phyloP scores from a whole-genome alignment of 768 basidiomycete species.

The Panaeolus cyanescens region DNA sequence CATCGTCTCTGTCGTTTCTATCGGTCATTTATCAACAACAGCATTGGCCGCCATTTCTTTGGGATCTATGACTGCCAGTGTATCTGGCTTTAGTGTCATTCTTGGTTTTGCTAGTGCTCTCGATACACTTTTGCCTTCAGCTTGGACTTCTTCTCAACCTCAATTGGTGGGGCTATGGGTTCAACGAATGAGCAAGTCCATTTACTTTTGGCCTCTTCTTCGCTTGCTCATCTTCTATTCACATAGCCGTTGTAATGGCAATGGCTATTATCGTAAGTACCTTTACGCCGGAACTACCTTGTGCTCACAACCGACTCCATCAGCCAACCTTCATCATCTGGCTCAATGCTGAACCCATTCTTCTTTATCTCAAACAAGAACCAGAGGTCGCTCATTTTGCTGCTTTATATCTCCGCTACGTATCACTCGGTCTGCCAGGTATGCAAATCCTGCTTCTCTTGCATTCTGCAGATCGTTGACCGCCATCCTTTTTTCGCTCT shows the following conservation, averaged over 20 bases:
- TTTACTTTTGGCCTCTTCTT: not conserved
- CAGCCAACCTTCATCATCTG: slow-evolving; percentile 69
- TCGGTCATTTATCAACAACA: slow-evolving; percentile 89
- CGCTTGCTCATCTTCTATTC: slow-evolving; percentile 6
- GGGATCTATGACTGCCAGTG: slow-evolving; percentile 73
- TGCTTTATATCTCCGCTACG: slow-evolving; percentile 72
- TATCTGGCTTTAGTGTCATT: slow-evolving; percentile 77
- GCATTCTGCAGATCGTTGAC: slow-evolving; percentile 5
- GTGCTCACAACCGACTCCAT: slow-evolving; percentile 22
- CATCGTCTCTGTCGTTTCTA: slow-evolving; percentile 79
- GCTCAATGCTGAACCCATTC: slow-evolving; percentile 80
- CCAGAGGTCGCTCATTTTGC: slow-evolving; percentile 83
- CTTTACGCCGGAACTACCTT: not conserved
- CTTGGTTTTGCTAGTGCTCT: slow-evolving; percentile 84
- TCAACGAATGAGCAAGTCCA: slow-evolving; percentile 78
- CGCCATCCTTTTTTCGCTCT: not conserved
- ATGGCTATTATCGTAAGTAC: slow-evolving; percentile 58
- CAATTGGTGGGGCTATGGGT: slow-evolving; percentile 88
- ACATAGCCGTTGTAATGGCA: slow-evolving; percentile 61
- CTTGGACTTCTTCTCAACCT: slow-evolving; percentile 90
- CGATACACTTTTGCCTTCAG: slow-evolving; percentile 91
- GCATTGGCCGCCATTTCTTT: slow-evolving; percentile 85
- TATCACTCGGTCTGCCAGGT: slow-evolving; percentile 79
- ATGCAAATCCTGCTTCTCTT: slow-evolving; percentile 15
- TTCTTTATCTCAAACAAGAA: slow-evolving; percentile 78